phyloP scores from a whole-genome alignment of 495 filamentous ascomycete genomes.

The Evernia prunastri region DNA sequence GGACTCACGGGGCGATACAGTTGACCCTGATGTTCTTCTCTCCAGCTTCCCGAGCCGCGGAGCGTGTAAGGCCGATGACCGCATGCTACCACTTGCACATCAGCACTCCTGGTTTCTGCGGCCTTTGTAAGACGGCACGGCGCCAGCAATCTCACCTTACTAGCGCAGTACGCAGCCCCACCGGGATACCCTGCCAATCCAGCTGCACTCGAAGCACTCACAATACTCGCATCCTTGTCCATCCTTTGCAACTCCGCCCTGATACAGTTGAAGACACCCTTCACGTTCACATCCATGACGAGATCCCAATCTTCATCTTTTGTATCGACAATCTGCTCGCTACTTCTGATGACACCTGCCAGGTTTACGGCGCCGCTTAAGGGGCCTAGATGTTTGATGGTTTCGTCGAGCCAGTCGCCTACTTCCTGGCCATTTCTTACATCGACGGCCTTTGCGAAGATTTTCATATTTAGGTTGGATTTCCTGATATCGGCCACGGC shows the following conservation, averaged over 20 bases:
- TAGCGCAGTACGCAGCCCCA: constrained; percentile 48
- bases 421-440: constrained; percentile 37
- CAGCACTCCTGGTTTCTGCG: too few species aligned
- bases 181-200: constrained; percentile 46
- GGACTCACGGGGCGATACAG: constrained; percentile 47
- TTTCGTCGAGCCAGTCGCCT: constrained; percentile 42
- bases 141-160: constrained; percentile 38
- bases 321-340: constrained; percentile 34
- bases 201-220: constrained; percentile 52
- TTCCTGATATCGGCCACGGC: constrained; percentile 23
- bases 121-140: too few species aligned
- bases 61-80: constrained; percentile 52
- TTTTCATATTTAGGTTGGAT: constrained; percentile 14
- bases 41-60: constrained; percentile 53
- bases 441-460: constrained; percentile 37
- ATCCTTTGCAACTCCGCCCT: constrained; percentile 45
- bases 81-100: constrained; percentile 35
- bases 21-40: constrained; percentile 51
- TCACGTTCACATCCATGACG: constrained; percentile 50
- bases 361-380: constrained; percentile 55
- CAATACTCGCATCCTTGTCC: constrained; percentile 41
- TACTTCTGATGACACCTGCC: constrained; percentile 45
- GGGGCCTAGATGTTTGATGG: constrained; percentile 38
- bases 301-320: constrained; percentile 47
- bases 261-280: constrained; percentile 52